Conservation (phyloP, 495 filamentous ascomycete genomes). For the Aspergillus haitiensis region DNA sequence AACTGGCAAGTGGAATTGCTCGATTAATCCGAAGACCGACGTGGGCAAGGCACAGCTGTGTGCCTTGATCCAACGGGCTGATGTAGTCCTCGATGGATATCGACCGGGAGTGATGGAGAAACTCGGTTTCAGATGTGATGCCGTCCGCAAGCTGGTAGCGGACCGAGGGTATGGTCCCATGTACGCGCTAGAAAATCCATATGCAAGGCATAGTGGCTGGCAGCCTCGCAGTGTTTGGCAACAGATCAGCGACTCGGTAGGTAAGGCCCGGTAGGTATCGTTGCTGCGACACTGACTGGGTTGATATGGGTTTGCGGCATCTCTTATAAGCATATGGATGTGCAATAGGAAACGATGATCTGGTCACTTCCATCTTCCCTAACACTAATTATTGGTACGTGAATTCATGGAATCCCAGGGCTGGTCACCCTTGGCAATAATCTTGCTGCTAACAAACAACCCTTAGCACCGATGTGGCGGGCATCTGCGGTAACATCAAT, state of each 20-base stretch:
- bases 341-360: constrained; percentile 30
- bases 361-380: constrained; percentile 26
- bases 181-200: too few relatives aligned
- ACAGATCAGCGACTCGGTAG: too few relatives aligned
- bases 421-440: not conserved
- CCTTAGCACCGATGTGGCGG: constrained; percentile 33
- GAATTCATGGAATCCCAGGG: not conserved
- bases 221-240: too few relatives aligned
- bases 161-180: too few relatives aligned
- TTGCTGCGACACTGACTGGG: too few relatives aligned
- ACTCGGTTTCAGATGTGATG: too few relatives aligned
- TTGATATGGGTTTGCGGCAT: too few relatives aligned
- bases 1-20: constrained; percentile 49
- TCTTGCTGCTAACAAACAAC: too few relatives aligned
- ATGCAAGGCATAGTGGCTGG: too few relatives aligned
- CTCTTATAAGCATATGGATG: constrained; percentile 24
- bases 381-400: constrained; percentile 27
- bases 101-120: too few relatives aligned
- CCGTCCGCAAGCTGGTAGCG: too few relatives aligned
- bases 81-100: constrained; percentile 61
- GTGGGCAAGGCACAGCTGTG: constrained; percentile 42
- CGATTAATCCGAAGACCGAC: constrained; percentile 49
- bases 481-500: constrained; percentile 31
- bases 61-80: constrained; percentile 49
- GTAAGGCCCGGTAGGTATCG: too few relatives aligned